These are phyloP conservation scores for Chaetomidium leptoderma DNA, from an alignment of 495 filamentous ascomycete species.

Conservation along the genomic window DNA sequence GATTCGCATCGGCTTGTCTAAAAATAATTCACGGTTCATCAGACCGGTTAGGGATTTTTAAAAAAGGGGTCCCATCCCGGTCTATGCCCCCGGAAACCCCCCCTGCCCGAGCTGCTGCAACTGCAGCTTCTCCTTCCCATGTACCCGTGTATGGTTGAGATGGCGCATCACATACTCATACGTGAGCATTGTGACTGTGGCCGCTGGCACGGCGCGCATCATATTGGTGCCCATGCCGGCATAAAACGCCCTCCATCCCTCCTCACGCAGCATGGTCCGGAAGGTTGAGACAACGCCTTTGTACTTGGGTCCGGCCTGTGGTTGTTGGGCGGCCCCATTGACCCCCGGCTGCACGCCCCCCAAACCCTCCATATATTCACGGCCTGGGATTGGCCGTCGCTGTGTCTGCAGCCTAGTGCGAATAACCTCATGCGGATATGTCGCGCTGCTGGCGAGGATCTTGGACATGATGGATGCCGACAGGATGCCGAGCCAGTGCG, in stretches of 20 bases:
- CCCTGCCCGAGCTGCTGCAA: conserved; percentile 3
- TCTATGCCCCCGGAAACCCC: conserved; percentile 1
- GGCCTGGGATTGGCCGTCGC: conserved; percentile 55
- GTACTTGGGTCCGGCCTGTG: conserved; percentile 56
- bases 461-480: conserved; percentile 92
- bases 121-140: conserved; percentile 33
- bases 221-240: conserved; percentile 97
- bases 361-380: conserved; percentile 62
- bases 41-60: no score
- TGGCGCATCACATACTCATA: conserved; percentile 79
- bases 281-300: conserved; percentile 76
- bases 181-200: conserved; percentile 95
- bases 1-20: background rate
- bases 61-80: background rate
- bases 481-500: conserved; percentile 63
- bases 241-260: conserved; percentile 96
- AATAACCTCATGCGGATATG: conserved; percentile 96
- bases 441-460: conserved; percentile 87
- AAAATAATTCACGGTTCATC: background rate
- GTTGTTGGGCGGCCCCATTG: conserved; percentile 1
- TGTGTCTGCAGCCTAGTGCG: conserved; percentile 88
- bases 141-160: conserved; percentile 35
- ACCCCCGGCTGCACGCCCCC: conserved; percentile 29
- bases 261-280: conserved; percentile 78
- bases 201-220: conserved; percentile 89